Conservation (phyloP, 257 asterid genomes). For the Nyctanthes arbortristis region DNA sequence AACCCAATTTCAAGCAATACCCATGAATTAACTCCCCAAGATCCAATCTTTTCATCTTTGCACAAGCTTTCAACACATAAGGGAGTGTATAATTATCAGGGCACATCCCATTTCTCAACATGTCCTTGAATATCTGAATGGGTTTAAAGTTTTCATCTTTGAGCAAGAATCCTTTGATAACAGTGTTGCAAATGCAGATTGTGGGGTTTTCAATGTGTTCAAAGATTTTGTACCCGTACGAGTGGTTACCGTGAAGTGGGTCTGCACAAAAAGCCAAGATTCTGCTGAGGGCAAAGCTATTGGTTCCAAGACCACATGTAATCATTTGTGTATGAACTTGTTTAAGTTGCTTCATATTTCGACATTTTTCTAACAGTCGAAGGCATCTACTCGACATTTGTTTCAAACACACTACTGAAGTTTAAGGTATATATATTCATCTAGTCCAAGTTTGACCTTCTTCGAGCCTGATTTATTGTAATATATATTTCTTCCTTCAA, state of each 20-base stretch:
- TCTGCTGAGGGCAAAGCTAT: constrained; percentile 69
- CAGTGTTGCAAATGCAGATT: constrained; percentile 64
- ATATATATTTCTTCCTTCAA: too few relatives aligned
- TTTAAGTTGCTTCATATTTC: constrained; percentile 43
- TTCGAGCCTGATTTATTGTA: too few relatives aligned
- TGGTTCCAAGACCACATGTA: constrained; percentile 54
- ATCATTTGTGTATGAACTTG: constrained; percentile 53
- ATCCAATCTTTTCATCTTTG: constrained; percentile 31
- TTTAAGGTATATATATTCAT: too few relatives aligned
- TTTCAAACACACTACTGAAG: too few relatives aligned
- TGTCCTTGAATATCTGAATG: constrained; percentile 37
- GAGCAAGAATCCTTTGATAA: constrained; percentile 58
- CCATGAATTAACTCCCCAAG: constrained; percentile 60
- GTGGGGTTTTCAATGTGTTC: constrained; percentile 54
- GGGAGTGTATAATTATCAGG: constrained; percentile 79
- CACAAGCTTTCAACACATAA: constrained; percentile 55
- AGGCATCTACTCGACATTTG: constrained; percentile 49
- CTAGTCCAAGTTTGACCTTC: too few relatives aligned
- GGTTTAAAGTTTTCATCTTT: constrained; percentile 34
- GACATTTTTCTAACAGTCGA: constrained; percentile 49
- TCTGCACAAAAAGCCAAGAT: constrained; percentile 67
- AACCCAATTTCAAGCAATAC: constrained; percentile 51
- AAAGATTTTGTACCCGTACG: constrained; percentile 50
- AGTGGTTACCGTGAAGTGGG: constrained; percentile 44
- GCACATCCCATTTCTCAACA: constrained; percentile 40